These are phyloP conservation scores for Pythium diclinum DNA, from an alignment of 352 stramenopile genomes.

Conservation along the genomic window DNA sequence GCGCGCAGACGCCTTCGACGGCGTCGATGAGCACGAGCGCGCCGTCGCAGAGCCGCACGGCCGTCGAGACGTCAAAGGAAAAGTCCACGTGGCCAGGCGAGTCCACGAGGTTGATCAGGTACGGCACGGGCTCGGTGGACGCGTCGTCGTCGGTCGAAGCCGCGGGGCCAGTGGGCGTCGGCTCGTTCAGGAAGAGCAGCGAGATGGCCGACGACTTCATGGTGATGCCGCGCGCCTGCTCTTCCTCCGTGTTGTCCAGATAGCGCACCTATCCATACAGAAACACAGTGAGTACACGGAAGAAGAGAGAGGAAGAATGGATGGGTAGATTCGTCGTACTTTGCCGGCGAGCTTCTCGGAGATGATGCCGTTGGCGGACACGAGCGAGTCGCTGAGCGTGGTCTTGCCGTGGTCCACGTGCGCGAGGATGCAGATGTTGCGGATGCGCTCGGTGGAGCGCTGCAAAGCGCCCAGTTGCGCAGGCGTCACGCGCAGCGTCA, in stretches of 20 bases:
- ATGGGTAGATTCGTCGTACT: constrained; percentile 30
- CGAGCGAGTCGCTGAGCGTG: constrained; percentile 93
- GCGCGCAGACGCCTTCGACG: constrained; percentile 94
- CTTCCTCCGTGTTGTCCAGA: constrained; percentile 93
- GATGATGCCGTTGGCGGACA: constrained; percentile 97
- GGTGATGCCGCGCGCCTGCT: constrained; percentile 95
- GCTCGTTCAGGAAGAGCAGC: constrained; percentile 83
- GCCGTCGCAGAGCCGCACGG: constrained; percentile 93
- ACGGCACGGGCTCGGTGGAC: constrained; percentile 42
- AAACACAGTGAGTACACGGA: not conserved
- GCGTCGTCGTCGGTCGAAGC: constrained; percentile 24
- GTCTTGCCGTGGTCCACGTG: constrained; percentile 94
- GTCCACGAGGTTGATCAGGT: constrained; percentile 95
- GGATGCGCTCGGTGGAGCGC: constrained; percentile 74
- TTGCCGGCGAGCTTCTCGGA: constrained; percentile 94
- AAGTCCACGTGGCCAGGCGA: constrained; percentile 96
- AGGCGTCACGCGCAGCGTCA: constrained; percentile 44
- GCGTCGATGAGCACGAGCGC: constrained; percentile 94
- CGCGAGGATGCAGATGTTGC: constrained; percentile 95
- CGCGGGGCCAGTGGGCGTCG: constrained; percentile 17
- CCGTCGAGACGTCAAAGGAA: constrained; percentile 93
- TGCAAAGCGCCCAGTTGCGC: constrained; percentile 60
- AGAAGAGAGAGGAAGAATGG: not conserved
- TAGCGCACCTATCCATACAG: constrained; percentile 76
- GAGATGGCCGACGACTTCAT: constrained; percentile 97